Base-by-base conservation (phyloP, 345 rosid species). In the Gossypium anomalum region DNA sequence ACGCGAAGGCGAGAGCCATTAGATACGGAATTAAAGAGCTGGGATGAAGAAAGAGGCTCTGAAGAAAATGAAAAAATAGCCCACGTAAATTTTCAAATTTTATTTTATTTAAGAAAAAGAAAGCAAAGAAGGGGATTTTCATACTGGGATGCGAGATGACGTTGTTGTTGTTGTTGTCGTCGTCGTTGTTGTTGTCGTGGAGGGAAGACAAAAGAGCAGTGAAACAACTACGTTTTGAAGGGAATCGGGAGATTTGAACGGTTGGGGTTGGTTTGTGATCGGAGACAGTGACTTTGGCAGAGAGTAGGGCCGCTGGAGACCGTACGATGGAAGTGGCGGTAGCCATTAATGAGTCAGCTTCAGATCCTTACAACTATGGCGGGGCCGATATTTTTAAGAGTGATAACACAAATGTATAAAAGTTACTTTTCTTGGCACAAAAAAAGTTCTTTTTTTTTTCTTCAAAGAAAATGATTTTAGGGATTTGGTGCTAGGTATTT, bases 1-100 rank as follows among this genome's bases (percentile, higher is more conserved):
- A 95, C 98, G 51, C 99, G 98, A 75, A 95, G 85, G 27, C 90
- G 87, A 23, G 90, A 79, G 25, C 94, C 93, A 55, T 76, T 86
- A 64, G 97, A 79, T 10, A 76, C 81, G 55, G 88, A 76, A 78
- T 77, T 76, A 15, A 81, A 85, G 22, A 73, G 75, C 69, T 87
- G 85, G 51, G 78, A 78, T 19, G 94, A 91, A 52, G 98, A 89
- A 75, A 95, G 84, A 38, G 99, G 99, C 85, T 80, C 99, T 95
- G 65, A 51, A 29, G 59, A 38, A 77, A 72, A 68, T 9, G 17
- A 25, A 47, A 15, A 51, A 23, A 17, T 45, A 60, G 67, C 49
- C 10, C 3, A 51, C 9, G 11, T 41, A 29, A 34, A 23, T 4
- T 43, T 61, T 13, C 51, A 38, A 34, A 14, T 1, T 23, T 55